phyloP scores from a whole-genome alignment of 176 grass and related monocot genomes.

The Poa annua region DNA sequence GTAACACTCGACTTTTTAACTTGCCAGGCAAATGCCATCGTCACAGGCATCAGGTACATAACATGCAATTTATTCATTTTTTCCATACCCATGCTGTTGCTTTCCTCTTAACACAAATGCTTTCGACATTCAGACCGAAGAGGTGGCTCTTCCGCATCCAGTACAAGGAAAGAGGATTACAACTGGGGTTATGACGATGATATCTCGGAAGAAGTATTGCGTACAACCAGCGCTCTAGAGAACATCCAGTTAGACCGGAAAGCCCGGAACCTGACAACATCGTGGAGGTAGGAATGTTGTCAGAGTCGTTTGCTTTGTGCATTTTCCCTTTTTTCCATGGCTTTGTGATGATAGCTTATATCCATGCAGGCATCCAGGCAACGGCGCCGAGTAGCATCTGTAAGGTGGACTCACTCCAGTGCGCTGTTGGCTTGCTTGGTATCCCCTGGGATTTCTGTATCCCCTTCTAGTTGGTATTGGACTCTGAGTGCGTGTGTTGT shows the following conservation, averaged over 20 bases:
- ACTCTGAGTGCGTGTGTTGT: neutral
- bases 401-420: conserved; percentile 14
- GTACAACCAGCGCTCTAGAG: conserved; percentile 69
- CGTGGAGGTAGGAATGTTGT: conserved; percentile 63
- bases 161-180: conserved; percentile 83
- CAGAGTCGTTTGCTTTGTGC: neutral
- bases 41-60: conserved; percentile 71
- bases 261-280: conserved; percentile 72
- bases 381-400: conserved; percentile 39
- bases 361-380: conserved; percentile 49
- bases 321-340: neutral
- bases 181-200: conserved; percentile 92
- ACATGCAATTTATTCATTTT: neutral
- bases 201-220: conserved; percentile 85
- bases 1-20: conserved; percentile 46
- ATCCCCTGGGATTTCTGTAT: conserved; percentile 28
- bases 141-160: conserved; percentile 57
- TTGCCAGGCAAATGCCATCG: conserved; percentile 59
- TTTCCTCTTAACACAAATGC: conserved; percentile 14
- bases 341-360: conserved; percentile 13
- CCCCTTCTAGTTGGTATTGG: neutral
- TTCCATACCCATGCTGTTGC: neutral
- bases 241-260: conserved; percentile 87
- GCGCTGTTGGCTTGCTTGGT: conserved; percentile 15
- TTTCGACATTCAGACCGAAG: conserved; percentile 57